A percentile compares a stretch with the other conserved stretches of the same genome.
Conservation (phyloP, 2,329 filamentous ascomycete species). For the Alternaria novae-zelandiae region DNA sequence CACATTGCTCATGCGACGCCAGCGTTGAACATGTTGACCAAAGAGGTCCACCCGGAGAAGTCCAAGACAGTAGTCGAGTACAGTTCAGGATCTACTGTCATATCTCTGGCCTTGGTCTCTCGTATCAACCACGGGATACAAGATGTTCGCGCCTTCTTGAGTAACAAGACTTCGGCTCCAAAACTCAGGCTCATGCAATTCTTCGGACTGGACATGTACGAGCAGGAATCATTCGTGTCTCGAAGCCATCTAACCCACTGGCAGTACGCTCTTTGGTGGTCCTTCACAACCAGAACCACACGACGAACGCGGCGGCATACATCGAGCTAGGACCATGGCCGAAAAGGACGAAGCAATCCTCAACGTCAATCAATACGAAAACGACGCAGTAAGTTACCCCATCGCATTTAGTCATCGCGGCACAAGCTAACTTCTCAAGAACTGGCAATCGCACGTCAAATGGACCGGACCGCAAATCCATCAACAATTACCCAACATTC, state of each 20-base stretch:
- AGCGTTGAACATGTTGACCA: conserved; percentile 29
- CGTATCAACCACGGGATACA: conserved; percentile 27
- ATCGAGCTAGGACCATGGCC: conserved; percentile 13
- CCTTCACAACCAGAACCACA: conserved; percentile 44
- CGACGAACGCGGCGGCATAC: conserved; percentile 26
- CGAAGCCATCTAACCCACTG: not conserved
- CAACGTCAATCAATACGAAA: conserved; percentile 65
- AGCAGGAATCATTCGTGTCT: not conserved
- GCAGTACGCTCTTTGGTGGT: conserved; percentile 59
- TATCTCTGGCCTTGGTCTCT: conserved; percentile 27
- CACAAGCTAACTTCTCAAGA: conserved; percentile 33
- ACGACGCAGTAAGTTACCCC: conserved; percentile 45
- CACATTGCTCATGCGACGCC: not conserved
- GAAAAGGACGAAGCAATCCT: conserved; percentile 52
- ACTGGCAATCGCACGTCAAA: conserved; percentile 61
- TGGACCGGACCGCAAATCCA: conserved; percentile 68
- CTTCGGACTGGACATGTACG: conserved; percentile 30
- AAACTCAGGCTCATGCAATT: conserved; percentile 30
- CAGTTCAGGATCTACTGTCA: conserved; percentile 30
- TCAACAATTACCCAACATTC: conserved; percentile 63
- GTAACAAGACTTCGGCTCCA: conserved; percentile 26
- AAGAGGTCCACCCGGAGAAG: conserved; percentile 17
- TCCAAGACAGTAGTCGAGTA: conserved; percentile 29
- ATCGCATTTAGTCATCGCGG: not conserved
- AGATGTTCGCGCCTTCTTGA: conserved; percentile 25